These are phyloP conservation scores for Grosmannia serpens DNA, from an alignment of 2,329 filamentous ascomycete genomes.

Conservation along the genomic window DNA sequence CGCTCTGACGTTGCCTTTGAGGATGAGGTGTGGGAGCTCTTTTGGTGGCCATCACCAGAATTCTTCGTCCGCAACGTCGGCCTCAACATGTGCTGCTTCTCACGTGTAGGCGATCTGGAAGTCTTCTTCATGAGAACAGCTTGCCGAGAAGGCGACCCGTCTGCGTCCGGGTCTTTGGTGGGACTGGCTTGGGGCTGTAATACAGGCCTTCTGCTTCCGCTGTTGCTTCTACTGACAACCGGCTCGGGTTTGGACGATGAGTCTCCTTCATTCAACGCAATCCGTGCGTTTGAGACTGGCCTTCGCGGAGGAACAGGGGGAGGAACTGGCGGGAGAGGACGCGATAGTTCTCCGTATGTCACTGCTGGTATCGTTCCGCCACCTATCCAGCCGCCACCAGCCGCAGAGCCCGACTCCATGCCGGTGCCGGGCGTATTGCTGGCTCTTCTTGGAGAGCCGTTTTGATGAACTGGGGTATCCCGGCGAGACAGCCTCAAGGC, in stretches of 20 bases:
- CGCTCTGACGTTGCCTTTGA: constrained; percentile 20
- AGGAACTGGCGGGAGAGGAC: constrained; percentile 34
- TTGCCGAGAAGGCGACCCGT: neutral
- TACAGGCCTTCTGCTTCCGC: neutral
- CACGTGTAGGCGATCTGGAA: constrained; percentile 41
- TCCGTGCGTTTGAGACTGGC: constrained; percentile 32
- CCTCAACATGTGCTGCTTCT: constrained; percentile 46
- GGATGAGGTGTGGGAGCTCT: constrained; percentile 26
- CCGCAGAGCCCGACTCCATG: neutral
- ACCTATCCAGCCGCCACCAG: constrained; percentile 54
- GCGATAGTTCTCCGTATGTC: constrained; percentile 70
- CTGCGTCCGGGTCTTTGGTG: neutral
- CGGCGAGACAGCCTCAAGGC: constrained; percentile 59
- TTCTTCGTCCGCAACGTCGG: constrained; percentile 46
- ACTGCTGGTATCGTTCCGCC: constrained; percentile 72
- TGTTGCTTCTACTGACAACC: neutral
- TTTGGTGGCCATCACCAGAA: constrained; percentile 29
- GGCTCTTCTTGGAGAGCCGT: neutral
- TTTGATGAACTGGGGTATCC: constrained; percentile 21
- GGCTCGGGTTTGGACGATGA: constrained; percentile 22
- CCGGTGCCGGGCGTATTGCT: neutral
- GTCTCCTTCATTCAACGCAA: constrained; percentile 38
- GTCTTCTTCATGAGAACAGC: constrained; percentile 5
- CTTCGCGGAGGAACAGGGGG: constrained; percentile 31
- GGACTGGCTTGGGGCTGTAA: neutral